These are phyloP conservation scores for Buxus sempervirens DNA, from an alignment of 164 flowering plant genomes.

Conservation along the genomic window DNA sequence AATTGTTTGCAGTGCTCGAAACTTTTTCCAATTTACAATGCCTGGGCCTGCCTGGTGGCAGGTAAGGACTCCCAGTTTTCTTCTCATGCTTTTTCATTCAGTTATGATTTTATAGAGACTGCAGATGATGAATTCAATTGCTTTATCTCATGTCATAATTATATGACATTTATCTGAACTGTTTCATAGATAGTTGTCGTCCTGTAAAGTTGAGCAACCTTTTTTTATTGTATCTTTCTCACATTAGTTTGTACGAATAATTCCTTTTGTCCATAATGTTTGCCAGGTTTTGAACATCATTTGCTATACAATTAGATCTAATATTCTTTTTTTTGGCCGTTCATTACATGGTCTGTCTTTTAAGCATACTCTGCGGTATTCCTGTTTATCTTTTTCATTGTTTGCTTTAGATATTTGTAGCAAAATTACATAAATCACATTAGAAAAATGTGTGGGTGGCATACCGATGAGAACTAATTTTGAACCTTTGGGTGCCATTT, in stretches of 20 bases:
- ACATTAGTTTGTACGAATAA: neutral
- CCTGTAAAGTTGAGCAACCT: neutral
- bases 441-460: neutral
- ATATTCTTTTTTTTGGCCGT: neutral
- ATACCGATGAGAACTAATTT: neutral
- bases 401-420: neutral
- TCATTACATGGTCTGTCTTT: neutral
- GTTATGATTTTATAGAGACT: neutral
- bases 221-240: too few relatives aligned
- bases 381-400: neutral
- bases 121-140: neutral
- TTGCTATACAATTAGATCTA: neutral
- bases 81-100: neutral
- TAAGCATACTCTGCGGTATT: neutral
- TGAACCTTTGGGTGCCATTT: too few relatives aligned
- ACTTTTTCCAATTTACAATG: constrained; percentile 86
- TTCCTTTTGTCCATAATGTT: neutral
- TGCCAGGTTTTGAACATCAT: neutral
- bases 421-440: too few relatives aligned
- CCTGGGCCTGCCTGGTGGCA: constrained; percentile 99
- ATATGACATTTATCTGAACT: too few relatives aligned
- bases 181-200: neutral
- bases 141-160: neutral
- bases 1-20: constrained; percentile 98
- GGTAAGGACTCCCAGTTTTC: constrained; percentile 32